phyloP scores from a whole-genome alignment of 805 yeast genomes.

The Candida xiaguanensis region DNA sequence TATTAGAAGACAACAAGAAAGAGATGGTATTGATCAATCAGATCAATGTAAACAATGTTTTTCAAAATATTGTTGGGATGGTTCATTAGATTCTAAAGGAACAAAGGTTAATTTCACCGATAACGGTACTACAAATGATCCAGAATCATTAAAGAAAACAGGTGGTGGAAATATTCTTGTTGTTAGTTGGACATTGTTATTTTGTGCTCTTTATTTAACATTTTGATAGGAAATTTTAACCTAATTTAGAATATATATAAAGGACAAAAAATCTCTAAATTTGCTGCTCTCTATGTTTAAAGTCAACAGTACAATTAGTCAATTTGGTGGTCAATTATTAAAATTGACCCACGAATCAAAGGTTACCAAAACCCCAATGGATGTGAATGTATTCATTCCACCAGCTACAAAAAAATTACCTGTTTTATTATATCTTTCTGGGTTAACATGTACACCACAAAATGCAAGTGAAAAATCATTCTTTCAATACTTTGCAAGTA shows the following conservation, averaged over 20 bases:
- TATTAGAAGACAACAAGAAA: slow-evolving; percentile 71
- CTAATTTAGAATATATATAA: slow-evolving; percentile 1
- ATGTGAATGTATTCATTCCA: slow-evolving; percentile 81
- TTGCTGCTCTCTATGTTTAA: slow-evolving; percentile 40
- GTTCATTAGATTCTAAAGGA: slow-evolving; percentile 19
- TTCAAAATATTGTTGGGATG: slow-evolving; percentile 72
- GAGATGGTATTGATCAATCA: slow-evolving; percentile 54
- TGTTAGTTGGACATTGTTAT: slow-evolving; percentile 3
- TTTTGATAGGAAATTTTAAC: slow-evolving; percentile 3
- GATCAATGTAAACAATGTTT: slow-evolving; percentile 74
- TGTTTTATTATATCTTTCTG: slow-evolving; percentile 75
- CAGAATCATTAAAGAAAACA: slow-evolving; percentile 6
- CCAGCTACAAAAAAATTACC: slow-evolving; percentile 51
- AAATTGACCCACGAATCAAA: slow-evolving; percentile 74
- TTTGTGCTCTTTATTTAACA: neutral
- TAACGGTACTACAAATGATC: slow-evolving; percentile 14
- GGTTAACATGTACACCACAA: slow-evolving; percentile 89
- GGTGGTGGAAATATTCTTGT: neutral
- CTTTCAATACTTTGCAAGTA: slow-evolving; percentile 74
- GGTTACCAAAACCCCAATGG: slow-evolving; percentile 68
- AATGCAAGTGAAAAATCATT: slow-evolving; percentile 93
- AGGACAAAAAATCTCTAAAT: neutral
- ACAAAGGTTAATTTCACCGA: slow-evolving; percentile 24
- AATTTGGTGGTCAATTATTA: slow-evolving; percentile 71
- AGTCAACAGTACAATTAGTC: slow-evolving; percentile 49